phyloP scores from a whole-genome alignment of 306 rosid species.

The Astragalus glycyphyllos region DNA sequence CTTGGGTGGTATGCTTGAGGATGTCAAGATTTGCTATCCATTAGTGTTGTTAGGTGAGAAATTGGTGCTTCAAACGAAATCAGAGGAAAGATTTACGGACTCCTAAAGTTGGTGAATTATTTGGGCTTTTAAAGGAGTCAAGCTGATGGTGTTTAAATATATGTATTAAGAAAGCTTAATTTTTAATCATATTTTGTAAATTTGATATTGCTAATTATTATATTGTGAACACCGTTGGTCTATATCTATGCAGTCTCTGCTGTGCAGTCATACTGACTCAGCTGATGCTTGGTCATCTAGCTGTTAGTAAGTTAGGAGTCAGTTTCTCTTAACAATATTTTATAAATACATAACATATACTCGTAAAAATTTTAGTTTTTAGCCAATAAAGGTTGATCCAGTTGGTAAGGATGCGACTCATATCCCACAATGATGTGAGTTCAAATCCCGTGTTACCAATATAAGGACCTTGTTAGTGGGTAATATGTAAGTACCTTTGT shows the following conservation, averaged over 20 bases:
- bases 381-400: not conserved
- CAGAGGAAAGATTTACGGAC: slow-evolving; percentile 18
- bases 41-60: slow-evolving; percentile 18
- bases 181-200: not conserved
- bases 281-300: slow-evolving; percentile 9
- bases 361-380: not conserved
- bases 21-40: slow-evolving; percentile 26
- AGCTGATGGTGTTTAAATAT: slow-evolving; percentile 22
- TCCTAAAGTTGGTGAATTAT: slow-evolving; percentile 30
- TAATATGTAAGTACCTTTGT: too few species aligned
- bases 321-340: slow-evolving; percentile 14
- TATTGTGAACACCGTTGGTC: not conserved
- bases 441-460: too few species aligned
- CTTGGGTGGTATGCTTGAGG: slow-evolving; percentile 26
- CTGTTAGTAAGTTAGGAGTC: slow-evolving; percentile 2
- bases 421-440: too few species aligned
- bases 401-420: too few species aligned
- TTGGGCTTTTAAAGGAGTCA: slow-evolving; percentile 25
- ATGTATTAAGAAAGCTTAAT: slow-evolving; percentile 30
- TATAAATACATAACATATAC: not conserved
- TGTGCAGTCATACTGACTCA: slow-evolving; percentile 19
- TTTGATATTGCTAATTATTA: slow-evolving; percentile 2
- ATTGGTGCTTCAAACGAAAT: slow-evolving; percentile 25
- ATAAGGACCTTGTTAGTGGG: too few species aligned
- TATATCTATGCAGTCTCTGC: slow-evolving; percentile 5